Evolutionary conservation across 2,329 filamentous ascomycete genomes (phyloP).

Genomic region (Fusarium sp.): DNA sequence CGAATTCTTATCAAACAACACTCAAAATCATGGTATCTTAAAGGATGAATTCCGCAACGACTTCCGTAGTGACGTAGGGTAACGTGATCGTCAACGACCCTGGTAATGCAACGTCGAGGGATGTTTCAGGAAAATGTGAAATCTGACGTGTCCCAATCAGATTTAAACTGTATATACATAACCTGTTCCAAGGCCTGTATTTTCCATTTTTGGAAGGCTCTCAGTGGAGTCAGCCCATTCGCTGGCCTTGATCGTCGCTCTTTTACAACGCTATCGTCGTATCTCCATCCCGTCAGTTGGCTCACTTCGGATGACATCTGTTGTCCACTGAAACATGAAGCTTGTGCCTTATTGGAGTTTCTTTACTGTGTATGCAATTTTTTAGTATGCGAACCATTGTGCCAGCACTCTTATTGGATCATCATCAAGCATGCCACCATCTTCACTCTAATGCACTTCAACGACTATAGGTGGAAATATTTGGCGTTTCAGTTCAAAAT

Average conservation of each 20-base stretch:
- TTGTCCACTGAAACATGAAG: not conserved
- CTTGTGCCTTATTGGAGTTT: not conserved
- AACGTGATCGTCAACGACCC: not conserved
- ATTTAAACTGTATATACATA: not conserved
- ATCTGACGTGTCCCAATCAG: conserved; percentile 2
- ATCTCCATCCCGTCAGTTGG: not conserved
- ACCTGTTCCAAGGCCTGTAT: not conserved
- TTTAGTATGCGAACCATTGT: not conserved
- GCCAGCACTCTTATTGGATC: not conserved
- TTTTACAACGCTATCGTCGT: not conserved
- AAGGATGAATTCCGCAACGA: not conserved
- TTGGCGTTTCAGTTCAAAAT: not conserved
- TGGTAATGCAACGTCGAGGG: conserved; percentile 1
- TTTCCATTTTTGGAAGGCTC: not conserved
- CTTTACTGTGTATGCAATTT: not conserved
- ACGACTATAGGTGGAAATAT: not conserved
- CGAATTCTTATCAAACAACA: not conserved
- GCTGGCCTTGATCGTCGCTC: not conserved
- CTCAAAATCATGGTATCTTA: not conserved
- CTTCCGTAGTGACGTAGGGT: conserved; percentile 7
- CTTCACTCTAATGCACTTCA: not conserved
- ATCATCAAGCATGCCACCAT: not conserved
- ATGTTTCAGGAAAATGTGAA: not conserved
- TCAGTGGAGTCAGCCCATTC: not conserved
- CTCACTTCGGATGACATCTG: not conserved